These are phyloP conservation scores for Naganishia cerealis DNA, from an alignment of 1,284 basidiomycete genomes.

Conservation along the genomic window DNA sequence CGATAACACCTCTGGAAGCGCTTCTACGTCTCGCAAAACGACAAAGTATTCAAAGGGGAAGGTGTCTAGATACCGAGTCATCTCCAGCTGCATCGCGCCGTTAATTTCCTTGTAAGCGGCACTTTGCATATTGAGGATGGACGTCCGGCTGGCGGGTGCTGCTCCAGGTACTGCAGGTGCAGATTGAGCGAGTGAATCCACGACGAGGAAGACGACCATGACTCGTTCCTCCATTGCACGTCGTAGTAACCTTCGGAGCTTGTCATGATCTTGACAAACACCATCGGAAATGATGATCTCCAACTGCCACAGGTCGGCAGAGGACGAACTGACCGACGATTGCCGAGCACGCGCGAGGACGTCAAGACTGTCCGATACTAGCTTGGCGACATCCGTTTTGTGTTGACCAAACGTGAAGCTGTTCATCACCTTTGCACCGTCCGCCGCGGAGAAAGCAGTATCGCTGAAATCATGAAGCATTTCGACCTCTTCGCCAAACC, in stretches of 20 bases:
- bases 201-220: conserved; percentile 94
- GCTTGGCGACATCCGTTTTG: conserved; percentile 80
- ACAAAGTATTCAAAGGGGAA: conserved; percentile 99
- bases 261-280: conserved; percentile 92
- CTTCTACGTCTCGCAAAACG: conserved; percentile 84
- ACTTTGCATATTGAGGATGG: conserved; percentile 90
- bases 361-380: conserved; percentile 79
- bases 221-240: conserved; percentile 86
- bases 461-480: conserved; percentile 83
- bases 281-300: conserved; percentile 99
- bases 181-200: conserved; percentile 71
- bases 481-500: conserved; percentile 85
- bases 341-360: conserved; percentile 76
- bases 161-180: conserved; percentile 28
- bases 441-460: conserved; percentile 71
- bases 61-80: conserved; percentile 87
- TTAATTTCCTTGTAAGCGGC: conserved; percentile 83
- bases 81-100: conserved; percentile 81
- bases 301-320: conserved; percentile 90
- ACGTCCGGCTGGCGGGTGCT: conserved; percentile 49
- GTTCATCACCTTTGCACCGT: conserved; percentile 75
- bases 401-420: conserved; percentile 88
- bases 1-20: conserved; percentile 87
- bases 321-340: conserved; percentile 60
- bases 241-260: conserved; percentile 74